Evolutionary conservation across 371 early-diverging fungal genomes (phyloP).

Genomic region (Mortierella sp.): DNA sequence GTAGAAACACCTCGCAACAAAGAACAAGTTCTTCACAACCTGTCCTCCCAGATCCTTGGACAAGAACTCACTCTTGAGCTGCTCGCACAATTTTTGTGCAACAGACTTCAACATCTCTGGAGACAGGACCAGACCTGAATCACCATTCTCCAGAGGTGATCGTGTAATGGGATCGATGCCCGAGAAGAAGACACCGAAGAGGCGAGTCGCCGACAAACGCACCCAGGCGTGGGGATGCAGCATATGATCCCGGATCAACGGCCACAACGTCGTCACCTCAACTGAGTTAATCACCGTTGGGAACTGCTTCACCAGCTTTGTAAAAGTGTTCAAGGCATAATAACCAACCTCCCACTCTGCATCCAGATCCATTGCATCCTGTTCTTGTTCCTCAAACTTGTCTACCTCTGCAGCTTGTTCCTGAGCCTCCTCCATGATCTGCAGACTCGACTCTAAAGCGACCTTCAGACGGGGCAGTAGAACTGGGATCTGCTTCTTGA

Average conservation of each 20-base stretch:
- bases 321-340: conserved; percentile 81
- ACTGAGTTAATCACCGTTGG: conserved; percentile 62
- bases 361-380: conserved; percentile 62
- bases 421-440: conserved; percentile 61
- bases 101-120: conserved; percentile 63
- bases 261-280: conserved; percentile 66
- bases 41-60: conserved; percentile 88
- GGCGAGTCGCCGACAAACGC: conserved; percentile 74
- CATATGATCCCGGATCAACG: conserved; percentile 65
- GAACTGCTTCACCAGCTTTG: conserved; percentile 70
- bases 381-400: conserved; percentile 49
- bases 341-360: conserved; percentile 88
- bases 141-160: conserved; percentile 52
- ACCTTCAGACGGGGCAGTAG: conserved; percentile 62
- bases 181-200: conserved; percentile 85
- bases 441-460: conserved; percentile 63
- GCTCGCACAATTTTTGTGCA: conserved; percentile 72
- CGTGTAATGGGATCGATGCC: conserved; percentile 69
- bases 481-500: conserved; percentile 64
- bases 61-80: conserved; percentile 77
- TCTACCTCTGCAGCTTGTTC: conserved; percentile 53
- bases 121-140: conserved; percentile 58
- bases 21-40: conserved; percentile 93
- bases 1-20: conserved; percentile 84
- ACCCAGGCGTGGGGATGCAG: conserved; percentile 93